A percentile compares a stretch with the other conserved stretches of the same genome.
Conservation (phyloP, 2,329 filamentous ascomycete genomes). For the Penicillium hordei region DNA sequence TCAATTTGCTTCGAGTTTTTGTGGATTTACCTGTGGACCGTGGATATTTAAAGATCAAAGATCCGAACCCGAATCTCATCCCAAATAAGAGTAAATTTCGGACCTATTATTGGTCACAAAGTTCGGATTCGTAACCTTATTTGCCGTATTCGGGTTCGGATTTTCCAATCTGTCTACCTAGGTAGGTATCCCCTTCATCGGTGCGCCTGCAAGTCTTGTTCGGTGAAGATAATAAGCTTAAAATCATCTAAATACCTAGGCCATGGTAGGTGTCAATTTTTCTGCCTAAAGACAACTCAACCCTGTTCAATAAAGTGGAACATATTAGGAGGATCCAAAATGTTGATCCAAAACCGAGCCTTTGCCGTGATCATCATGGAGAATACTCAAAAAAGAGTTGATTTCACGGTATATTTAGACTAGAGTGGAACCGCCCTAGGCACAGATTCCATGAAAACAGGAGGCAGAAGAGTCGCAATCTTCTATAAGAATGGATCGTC, state of each 20-base stretch:
- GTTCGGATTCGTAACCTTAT: neutral
- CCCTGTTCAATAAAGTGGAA: neutral
- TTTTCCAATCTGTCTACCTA: neutral
- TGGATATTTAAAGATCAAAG: too few relatives aligned
- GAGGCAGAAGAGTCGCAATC: neutral
- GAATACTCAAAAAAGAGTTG: neutral
- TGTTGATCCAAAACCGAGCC: neutral
- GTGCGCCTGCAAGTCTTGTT: neutral
- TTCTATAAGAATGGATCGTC: neutral
- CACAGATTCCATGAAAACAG: neutral
- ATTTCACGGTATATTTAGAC: neutral
- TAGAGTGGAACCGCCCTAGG: too few relatives aligned
- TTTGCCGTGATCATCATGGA: neutral
- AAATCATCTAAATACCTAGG: neutral
- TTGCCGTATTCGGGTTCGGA: neutral
- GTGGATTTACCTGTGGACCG: too few relatives aligned
- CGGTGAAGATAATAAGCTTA: neutral
- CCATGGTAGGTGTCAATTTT: neutral
- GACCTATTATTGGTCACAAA: neutral
- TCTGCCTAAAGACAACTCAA: neutral
- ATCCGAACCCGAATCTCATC: neutral
- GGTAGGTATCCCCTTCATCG: neutral
- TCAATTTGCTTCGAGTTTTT: too few relatives aligned
- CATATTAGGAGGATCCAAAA: neutral
- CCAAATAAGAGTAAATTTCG: neutral